phyloP scores from a whole-genome alignment of 345 rosid genomes.

The sweet orange (Citrus sinensis) region DNA sequence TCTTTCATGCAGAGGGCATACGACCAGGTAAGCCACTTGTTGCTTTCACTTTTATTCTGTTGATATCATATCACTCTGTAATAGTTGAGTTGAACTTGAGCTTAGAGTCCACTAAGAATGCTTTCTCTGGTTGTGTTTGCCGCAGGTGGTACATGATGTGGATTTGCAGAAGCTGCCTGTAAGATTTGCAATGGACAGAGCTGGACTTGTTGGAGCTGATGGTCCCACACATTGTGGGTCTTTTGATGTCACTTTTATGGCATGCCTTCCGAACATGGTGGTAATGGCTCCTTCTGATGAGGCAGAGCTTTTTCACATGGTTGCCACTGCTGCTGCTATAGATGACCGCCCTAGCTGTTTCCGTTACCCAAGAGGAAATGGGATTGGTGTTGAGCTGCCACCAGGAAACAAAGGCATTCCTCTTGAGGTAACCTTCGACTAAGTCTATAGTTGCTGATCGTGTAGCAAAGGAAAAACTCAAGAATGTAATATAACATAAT shows the following conservation, averaged over 20 bases:
- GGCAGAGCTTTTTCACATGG: conserved; percentile 96
- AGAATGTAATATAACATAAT: not conserved
- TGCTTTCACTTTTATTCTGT: not conserved
- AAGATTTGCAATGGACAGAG: conserved; percentile 98
- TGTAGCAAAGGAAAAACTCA: not conserved
- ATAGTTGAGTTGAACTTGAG: not conserved
- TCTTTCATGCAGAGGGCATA: conserved; percentile 98
- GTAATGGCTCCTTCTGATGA: conserved; percentile 99
- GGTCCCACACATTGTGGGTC: conserved; percentile 99
- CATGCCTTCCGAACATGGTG: conserved; percentile 98
- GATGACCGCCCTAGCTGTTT: conserved; percentile 96
- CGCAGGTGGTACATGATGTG: conserved; percentile 92
- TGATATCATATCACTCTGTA: not conserved
- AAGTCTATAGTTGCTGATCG: not conserved
- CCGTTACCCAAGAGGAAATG: conserved; percentile 95
- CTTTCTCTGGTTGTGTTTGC: conserved; percentile 1
- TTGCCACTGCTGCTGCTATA: conserved; percentile 90
- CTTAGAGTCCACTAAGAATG: not conserved
- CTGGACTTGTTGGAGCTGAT: conserved; percentile 97
- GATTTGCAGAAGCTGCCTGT: conserved; percentile 95
- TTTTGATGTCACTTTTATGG: conserved; percentile 93
- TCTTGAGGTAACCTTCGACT: conserved; percentile 50
- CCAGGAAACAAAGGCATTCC: conserved; percentile 84
- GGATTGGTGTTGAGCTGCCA: conserved; percentile 72
- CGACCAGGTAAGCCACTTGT: conserved; percentile 68